Conservation (phyloP, 2,329 filamentous ascomycete species). For the Beauveria scarabaeidicola region DNA sequence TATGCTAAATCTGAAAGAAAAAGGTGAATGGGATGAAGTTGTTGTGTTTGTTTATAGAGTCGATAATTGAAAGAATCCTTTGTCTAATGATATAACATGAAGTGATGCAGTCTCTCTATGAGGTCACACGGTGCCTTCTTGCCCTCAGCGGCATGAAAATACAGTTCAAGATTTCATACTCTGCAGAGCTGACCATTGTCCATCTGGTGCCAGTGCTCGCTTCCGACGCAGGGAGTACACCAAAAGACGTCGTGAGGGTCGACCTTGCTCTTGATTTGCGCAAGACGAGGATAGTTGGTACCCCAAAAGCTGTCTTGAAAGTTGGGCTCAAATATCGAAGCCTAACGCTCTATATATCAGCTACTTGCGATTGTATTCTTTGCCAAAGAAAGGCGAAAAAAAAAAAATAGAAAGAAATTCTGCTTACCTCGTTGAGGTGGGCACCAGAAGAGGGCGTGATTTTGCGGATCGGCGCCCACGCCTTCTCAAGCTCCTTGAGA, state of each 20-base stretch:
- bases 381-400: no score
- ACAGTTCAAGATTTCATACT: not conserved
- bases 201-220: conserved; percentile 29
- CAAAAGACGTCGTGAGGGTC: conserved; percentile 41
- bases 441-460: conserved; percentile 33
- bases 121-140: not conserved
- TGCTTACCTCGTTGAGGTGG: conserved; percentile 37
- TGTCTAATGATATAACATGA: not conserved
- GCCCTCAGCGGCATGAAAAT: not conserved
- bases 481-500: conserved; percentile 18
- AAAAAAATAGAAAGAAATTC: not conserved
- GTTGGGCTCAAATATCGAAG: conserved; percentile 26
- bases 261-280: conserved; percentile 35
- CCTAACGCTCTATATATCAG: conserved; percentile 17
- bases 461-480: conserved; percentile 27
- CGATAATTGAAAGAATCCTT: not conserved
- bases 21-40: not conserved
- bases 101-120: not conserved
- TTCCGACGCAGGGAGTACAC: conserved; percentile 40
- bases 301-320: conserved; percentile 36
- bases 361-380: not conserved
- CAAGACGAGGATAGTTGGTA: conserved; percentile 34
- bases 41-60: not conserved
- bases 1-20: not conserved
- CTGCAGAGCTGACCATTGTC: conserved; percentile 20